Conservation (phyloP, 495 filamentous ascomycete genomes). For the Saxispiralis lemnorum region DNA sequence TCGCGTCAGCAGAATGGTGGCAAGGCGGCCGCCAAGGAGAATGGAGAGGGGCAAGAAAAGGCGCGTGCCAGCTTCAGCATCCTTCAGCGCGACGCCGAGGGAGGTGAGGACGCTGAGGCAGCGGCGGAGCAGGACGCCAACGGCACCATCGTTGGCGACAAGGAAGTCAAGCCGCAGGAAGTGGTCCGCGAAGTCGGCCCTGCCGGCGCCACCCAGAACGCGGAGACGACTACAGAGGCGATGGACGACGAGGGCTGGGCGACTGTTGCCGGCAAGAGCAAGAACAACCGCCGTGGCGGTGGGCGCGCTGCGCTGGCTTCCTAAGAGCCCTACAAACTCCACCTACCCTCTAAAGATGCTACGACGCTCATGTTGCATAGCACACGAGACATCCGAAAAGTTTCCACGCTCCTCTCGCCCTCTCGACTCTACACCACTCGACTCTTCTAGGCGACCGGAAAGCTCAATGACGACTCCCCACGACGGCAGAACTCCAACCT, state of each 20-base stretch:
- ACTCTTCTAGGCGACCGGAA: no score
- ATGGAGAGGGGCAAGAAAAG: conserved; percentile 14
- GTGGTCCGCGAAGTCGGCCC: conserved; percentile 12
- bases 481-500: no score
- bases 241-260: conserved; percentile 18
- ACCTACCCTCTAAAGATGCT: not conserved
- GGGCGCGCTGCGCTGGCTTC: conserved; percentile 15
- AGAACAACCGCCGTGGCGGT: conserved; percentile 12
- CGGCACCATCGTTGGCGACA: conserved; percentile 22
- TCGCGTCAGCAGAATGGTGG: conserved; percentile 12
- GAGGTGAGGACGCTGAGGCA: conserved; percentile 15
- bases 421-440: no score
- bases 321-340: not conserved
- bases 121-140: conserved; percentile 19
- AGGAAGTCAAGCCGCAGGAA: conserved; percentile 27
- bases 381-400: no score
- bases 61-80: conserved; percentile 21
- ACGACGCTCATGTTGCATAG: not conserved
- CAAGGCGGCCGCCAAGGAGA: conserved; percentile 16
- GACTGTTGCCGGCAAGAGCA: conserved; percentile 14
- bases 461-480: no score
- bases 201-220: conserved; percentile 1
- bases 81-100: conserved; percentile 18
- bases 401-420: no score
- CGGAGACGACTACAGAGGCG: conserved; percentile 13